Base-by-base conservation (phyloP, 176 grass and related monocot genomes). In the Oryza nivara region DNA sequence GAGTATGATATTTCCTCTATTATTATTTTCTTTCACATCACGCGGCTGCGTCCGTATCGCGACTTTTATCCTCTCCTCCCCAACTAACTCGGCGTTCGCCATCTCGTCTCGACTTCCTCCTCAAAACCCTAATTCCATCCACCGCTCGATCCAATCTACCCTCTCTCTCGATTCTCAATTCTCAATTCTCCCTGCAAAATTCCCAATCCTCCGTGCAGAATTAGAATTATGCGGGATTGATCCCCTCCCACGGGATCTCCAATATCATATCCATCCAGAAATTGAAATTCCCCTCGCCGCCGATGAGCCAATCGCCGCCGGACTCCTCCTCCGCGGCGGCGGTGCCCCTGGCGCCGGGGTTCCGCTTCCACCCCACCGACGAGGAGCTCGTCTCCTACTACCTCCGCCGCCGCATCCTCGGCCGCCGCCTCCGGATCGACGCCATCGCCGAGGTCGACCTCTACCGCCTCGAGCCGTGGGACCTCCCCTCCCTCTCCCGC, bases 361-460 rank as follows among this genome's bases (percentile, higher is more conserved):
- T 91, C 72, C 74, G 92, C 20, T 93, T 93, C 89, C 85, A 90
- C 86, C 92, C 92, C 28, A 91, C 92, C 8, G 92, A 93, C 67
- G 92, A 93, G 85, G 92, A 93, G 68, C 88, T 93, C 82, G 93
- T 99, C 65, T 89, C 88, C 63, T 99, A 96, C 90, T 99, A 99
- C 88, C 96, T 96, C 68, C 92, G 88, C 75, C 93, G 97, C 43
- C 72, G 89, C 44, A 85, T 92, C 56, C 56, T 79, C 35, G 84
- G 87, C 68, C 88, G 88, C 1, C 83, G 83, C 28, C 93, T 96
- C 66, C 89, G 86, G 45, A 67, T 92, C 34, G 91, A 99, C 68
- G 96, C 93, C 13, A 99, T 99, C 88, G 93, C 89, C 34, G 93
- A 99, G 84, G 85, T 99, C 34, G 96, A 96, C 44, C 93, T 99